Conservation (phyloP, 805 yeast species). For the Hanseniaspora vineae region DNA sequence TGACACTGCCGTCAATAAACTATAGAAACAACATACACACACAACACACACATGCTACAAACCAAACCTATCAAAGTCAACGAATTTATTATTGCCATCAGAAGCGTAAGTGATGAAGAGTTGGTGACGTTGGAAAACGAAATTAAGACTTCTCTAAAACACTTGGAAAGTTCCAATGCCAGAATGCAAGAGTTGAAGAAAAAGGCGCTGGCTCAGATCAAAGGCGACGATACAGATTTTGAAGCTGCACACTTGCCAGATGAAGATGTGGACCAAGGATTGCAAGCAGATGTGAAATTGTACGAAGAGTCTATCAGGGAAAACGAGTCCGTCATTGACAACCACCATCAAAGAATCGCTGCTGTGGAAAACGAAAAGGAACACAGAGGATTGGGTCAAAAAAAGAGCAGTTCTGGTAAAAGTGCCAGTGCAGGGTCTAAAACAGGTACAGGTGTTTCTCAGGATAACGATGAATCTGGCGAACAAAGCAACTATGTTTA, state of each 20-base stretch:
- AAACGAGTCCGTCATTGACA: slow-evolving; percentile 39
- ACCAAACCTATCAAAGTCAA: slow-evolving; percentile 27
- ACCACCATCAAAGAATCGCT: slow-evolving; percentile 34
- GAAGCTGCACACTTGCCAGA: slow-evolving; percentile 15
- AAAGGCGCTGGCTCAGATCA: slow-evolving; percentile 14
- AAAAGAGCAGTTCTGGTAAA: no score
- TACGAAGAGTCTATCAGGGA: slow-evolving; percentile 45
- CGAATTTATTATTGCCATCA: slow-evolving; percentile 41
- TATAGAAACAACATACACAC: not conserved
- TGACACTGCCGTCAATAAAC: no score
- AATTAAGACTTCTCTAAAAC: slow-evolving; percentile 30
- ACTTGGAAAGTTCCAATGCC: slow-evolving; percentile 39
- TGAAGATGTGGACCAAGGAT: slow-evolving; percentile 19
- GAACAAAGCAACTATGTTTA: not conserved
- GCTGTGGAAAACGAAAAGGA: slow-evolving; percentile 34
- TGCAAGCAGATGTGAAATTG: slow-evolving; percentile 34
- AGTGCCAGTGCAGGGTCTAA: not conserved
- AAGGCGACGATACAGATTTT: slow-evolving; percentile 9
- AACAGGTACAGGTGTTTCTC: not conserved
- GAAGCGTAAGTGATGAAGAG: slow-evolving; percentile 37
- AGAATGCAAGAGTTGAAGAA: slow-evolving; percentile 32
- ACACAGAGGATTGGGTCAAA: slow-evolving; percentile 24
- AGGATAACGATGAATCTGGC: not conserved
- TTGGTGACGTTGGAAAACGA: slow-evolving; percentile 22
- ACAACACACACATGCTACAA: not conserved